Evolutionary conservation across 192 early-diverging fungal species (phyloP).

Genomic region (Pilaira anomala): DNA sequence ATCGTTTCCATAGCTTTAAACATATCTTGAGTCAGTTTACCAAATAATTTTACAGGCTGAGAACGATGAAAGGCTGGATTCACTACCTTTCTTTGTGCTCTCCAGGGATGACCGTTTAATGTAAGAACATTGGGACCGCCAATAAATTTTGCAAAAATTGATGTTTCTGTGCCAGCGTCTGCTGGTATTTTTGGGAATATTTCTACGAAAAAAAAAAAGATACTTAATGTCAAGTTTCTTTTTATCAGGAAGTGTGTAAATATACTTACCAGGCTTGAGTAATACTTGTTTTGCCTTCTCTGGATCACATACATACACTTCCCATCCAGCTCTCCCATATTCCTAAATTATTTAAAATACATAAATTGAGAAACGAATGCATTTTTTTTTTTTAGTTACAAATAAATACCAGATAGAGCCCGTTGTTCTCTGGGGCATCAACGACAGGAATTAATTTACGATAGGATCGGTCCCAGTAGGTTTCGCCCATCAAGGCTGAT

Average conservation of each 20-base stretch:
- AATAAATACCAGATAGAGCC: too few species aligned
- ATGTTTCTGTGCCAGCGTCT: background rate
- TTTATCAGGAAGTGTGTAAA: background rate
- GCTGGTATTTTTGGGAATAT: slow-evolving; percentile 7
- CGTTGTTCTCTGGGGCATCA: too few species aligned
- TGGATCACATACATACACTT: slow-evolving; percentile 1
- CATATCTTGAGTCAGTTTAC: background rate
- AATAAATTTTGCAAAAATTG: background rate
- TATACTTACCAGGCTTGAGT: slow-evolving; percentile 1
- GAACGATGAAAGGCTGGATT: slow-evolving; percentile 27
- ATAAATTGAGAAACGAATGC: too few species aligned
- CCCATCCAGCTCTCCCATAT: background rate
- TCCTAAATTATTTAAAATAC: too few species aligned
- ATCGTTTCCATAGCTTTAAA: slow-evolving; percentile 9
- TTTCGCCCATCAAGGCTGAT: too few species aligned
- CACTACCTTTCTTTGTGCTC: background rate
- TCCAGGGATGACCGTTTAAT: background rate
- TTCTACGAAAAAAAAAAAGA: background rate
- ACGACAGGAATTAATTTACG: too few species aligned
- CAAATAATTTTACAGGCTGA: slow-evolving; percentile 21
- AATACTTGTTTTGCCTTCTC: slow-evolving; percentile 8
- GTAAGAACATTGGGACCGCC: too few species aligned
- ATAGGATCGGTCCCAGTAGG: too few species aligned
- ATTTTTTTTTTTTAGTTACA: too few species aligned
- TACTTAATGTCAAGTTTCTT: too few species aligned